A percentile compares a stretch with the other conserved stretches of the same genome.
These are phyloP conservation scores for Taiozyma sp. DNA, from an alignment of 1,139 yeast species.

Conservation along the genomic window DNA sequence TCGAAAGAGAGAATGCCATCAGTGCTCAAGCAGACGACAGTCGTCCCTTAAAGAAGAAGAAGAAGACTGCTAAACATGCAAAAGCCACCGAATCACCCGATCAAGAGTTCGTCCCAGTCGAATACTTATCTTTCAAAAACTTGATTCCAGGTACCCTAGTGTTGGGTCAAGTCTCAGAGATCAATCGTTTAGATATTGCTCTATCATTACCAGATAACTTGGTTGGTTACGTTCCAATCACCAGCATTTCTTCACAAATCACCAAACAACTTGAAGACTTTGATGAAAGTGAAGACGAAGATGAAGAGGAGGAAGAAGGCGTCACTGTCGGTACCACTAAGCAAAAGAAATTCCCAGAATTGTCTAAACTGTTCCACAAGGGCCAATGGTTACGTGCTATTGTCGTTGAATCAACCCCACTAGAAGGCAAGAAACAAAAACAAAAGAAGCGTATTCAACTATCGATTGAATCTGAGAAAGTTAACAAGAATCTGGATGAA, in stretches of 20 bases:
- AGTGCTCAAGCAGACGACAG: constrained; percentile 23
- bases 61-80: constrained; percentile 23
- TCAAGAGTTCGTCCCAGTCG: constrained; percentile 34
- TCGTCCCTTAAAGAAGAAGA: constrained; percentile 32
- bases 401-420: constrained; percentile 46
- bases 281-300: constrained; percentile 42
- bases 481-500: constrained; percentile 49
- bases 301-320: constrained; percentile 33
- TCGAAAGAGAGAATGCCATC: constrained; percentile 36
- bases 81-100: constrained; percentile 22
- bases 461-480: constrained; percentile 67
- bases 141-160: constrained; percentile 67
- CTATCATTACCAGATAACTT: constrained; percentile 80
- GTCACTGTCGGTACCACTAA: constrained; percentile 30
- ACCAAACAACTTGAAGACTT: constrained; percentile 50
- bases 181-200: constrained; percentile 58
- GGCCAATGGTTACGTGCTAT: constrained; percentile 89
- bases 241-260: constrained; percentile 64
- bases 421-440: constrained; percentile 29
- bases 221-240: constrained; percentile 73
- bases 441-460: constrained; percentile 58
- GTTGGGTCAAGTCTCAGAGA: constrained; percentile 65
- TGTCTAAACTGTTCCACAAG: constrained; percentile 46
- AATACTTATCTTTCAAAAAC: constrained; percentile 54
- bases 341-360: constrained; percentile 44